These are phyloP conservation scores for Lepidium didymum DNA, from an alignment of 345 rosid species.

Conservation along the genomic window DNA sequence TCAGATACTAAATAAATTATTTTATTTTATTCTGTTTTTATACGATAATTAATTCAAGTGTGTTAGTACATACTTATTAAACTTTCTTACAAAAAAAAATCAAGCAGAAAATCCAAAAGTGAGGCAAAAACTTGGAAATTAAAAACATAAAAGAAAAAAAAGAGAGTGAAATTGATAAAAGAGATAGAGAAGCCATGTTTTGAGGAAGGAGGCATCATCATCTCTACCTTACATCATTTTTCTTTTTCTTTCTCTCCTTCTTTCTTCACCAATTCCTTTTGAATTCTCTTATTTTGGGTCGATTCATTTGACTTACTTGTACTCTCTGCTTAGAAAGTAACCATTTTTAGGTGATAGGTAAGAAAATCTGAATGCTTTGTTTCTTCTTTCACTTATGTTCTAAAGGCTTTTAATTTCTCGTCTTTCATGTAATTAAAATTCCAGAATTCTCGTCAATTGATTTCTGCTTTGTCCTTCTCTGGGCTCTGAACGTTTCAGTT, in stretches of 20 bases:
- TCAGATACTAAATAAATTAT: not conserved
- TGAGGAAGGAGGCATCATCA: slow-evolving; percentile 27
- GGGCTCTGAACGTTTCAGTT: not conserved
- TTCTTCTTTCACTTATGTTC: not conserved
- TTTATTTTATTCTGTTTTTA: not conserved
- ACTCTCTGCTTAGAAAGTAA: slow-evolving; percentile 6
- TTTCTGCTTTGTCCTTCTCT: not conserved
- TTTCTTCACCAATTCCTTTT: slow-evolving; percentile 7
- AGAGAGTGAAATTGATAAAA: slow-evolving; percentile 1
- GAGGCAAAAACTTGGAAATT: not conserved
- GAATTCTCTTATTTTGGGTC: not conserved
- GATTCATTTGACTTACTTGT: not conserved
- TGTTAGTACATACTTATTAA: no score
- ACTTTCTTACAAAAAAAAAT: no score
- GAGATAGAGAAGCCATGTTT: slow-evolving; percentile 14
- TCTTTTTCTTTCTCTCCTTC: not conserved
- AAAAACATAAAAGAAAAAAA: no score
- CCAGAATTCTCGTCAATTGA: not conserved
- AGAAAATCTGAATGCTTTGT: slow-evolving; percentile 6
- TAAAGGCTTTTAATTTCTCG: not conserved
- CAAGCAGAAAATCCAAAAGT: not conserved
- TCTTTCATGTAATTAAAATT: not conserved
- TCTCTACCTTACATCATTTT: not conserved
- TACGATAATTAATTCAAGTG: no score
- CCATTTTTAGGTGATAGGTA: slow-evolving; percentile 12